phyloP scores from a whole-genome alignment of 2,329 filamentous ascomycete genomes.

The Calonectria honghensis region DNA sequence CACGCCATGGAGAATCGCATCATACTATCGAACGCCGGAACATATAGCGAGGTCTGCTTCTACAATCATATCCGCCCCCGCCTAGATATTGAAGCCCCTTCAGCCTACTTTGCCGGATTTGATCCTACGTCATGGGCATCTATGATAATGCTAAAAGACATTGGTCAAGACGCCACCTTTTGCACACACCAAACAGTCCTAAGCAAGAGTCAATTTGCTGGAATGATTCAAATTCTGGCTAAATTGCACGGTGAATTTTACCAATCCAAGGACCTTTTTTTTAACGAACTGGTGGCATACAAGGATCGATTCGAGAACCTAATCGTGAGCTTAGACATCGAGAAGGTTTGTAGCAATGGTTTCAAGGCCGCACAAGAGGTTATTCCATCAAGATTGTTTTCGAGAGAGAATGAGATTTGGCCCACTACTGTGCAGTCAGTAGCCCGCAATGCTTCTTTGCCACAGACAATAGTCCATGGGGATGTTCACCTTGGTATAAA shows the following conservation, averaged over 20 bases:
- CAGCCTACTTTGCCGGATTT: conserved; percentile 1
- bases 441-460: background rate
- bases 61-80: background rate
- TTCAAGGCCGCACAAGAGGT: background rate
- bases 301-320: conserved; percentile 4
- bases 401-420: background rate
- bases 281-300: background rate
- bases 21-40: background rate
- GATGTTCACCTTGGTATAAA: conserved; percentile 13
- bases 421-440: background rate
- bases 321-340: background rate
- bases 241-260: conserved; percentile 10
- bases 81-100: background rate
- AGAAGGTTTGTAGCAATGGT: background rate
- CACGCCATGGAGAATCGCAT: conserved; percentile 7
- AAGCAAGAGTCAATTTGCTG: background rate
- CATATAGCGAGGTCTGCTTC: conserved; percentile 11
- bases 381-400: background rate
- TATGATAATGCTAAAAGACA: background rate
- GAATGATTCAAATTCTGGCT: background rate
- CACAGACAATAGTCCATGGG: conserved; percentile 5
- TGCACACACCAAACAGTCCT: background rate
- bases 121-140: conserved; percentile 1
- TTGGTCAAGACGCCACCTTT: background rate
- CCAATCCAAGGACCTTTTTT: background rate